A percentile compares a stretch with the other conserved stretches of the same genome.
phyloP scores from a whole-genome alignment of 2,329 filamentous ascomycete species.

The Ascochyta koolunga region DNA sequence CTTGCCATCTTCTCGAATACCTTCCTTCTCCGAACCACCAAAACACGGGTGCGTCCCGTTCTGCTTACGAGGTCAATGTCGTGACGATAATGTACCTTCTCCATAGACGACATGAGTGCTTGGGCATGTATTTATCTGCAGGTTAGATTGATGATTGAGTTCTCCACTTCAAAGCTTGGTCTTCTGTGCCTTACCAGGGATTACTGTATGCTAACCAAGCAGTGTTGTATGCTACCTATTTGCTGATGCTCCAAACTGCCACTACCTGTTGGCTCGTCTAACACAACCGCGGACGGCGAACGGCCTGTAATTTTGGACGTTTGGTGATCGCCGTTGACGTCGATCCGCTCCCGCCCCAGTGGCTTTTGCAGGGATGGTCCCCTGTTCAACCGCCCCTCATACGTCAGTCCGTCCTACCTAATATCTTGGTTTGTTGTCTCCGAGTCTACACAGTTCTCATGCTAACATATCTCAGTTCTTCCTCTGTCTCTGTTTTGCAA shows the following conservation, averaged over 20 bases:
- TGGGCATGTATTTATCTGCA: constrained; percentile 43
- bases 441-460: background rate
- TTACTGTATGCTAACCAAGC: background rate
- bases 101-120: constrained; percentile 39
- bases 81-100: constrained; percentile 21
- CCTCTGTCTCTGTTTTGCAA: background rate
- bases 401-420: constrained; percentile 44
- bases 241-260: background rate
- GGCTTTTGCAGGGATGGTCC: constrained; percentile 19
- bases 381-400: constrained; percentile 37
- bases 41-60: constrained; percentile 8
- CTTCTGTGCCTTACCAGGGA: too few relatives aligned
- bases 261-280: background rate
- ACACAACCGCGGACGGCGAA: background rate
- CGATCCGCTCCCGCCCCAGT: constrained; percentile 21
- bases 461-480: background rate
- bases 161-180: constrained; percentile 25
- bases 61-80: constrained; percentile 19
- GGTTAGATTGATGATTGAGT: constrained; percentile 37
- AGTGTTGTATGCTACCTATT: background rate
- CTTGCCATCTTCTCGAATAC: constrained; percentile 29
- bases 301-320: background rate
- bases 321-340: constrained; percentile 27
- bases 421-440: constrained; percentile 34
- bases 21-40: constrained; percentile 22